Evolutionary conservation across 1,139 yeast species (phyloP).

Genomic region (Blastobotrys ciferrii): DNA sequence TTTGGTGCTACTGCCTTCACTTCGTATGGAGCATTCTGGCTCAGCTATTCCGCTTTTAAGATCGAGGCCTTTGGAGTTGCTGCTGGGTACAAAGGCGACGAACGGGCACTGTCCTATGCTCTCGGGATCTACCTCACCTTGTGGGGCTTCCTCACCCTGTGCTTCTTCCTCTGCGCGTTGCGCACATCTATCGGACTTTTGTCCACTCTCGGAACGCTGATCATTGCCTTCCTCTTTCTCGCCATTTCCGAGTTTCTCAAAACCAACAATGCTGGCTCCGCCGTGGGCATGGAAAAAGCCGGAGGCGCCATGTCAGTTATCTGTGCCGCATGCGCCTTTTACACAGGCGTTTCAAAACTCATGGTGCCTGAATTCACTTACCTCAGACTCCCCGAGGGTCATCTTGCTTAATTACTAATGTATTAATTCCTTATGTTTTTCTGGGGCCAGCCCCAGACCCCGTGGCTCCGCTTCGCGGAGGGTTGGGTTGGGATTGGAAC

Average conservation of each 20-base stretch:
- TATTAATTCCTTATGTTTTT: too few relatives aligned
- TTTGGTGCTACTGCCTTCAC: slow-evolving; percentile 78
- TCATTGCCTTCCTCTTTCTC: slow-evolving; percentile 4
- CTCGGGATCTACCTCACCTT: slow-evolving; percentile 68
- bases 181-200: slow-evolving; percentile 72
- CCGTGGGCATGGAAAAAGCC: slow-evolving; percentile 49
- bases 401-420: background rate
- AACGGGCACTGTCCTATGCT: slow-evolving; percentile 48
- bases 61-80: slow-evolving; percentile 68
- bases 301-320: slow-evolving; percentile 74
- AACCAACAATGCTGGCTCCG: slow-evolving; percentile 38
- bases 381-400: background rate
- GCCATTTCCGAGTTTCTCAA: slow-evolving; percentile 52
- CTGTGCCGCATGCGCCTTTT: slow-evolving; percentile 63
- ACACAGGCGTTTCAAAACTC: slow-evolving; percentile 9
- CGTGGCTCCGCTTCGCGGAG: too few relatives aligned
- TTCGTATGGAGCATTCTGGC: slow-evolving; percentile 81
- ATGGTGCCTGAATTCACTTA: background rate
- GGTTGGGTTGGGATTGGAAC: too few relatives aligned
- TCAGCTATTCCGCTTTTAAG: slow-evolving; percentile 63
- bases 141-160: slow-evolving; percentile 77
- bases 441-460: too few relatives aligned
- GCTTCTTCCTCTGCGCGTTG: slow-evolving; percentile 62
- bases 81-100: slow-evolving; percentile 48
- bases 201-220: slow-evolving; percentile 38